Conservation (phyloP, 441 rosid species). For the Populus hybrid region DNA sequence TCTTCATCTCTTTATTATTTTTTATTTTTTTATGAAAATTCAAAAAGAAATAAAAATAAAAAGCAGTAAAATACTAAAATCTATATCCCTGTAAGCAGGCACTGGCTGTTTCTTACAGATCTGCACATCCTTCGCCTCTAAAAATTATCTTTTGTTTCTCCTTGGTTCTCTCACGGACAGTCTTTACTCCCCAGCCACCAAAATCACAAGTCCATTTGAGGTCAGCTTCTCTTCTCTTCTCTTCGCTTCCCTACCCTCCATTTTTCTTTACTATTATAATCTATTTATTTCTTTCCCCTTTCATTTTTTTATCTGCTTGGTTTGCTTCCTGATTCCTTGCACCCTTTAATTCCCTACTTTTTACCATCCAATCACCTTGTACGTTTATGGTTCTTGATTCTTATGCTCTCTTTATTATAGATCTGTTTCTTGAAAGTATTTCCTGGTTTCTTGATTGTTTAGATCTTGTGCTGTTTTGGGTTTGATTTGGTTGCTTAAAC, state of each 20-base stretch:
- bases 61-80: conserved; percentile 1
- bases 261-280: not conserved
- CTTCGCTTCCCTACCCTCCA: not conserved
- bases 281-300: not conserved
- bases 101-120: conserved; percentile 12
- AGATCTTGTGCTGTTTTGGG: not conserved
- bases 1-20: not conserved
- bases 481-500: not conserved
- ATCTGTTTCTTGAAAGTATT: not conserved
- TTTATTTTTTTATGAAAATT: not conserved
- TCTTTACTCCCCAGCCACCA: conserved; percentile 1
- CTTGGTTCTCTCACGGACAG: not conserved
- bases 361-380: not conserved
- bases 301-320: not conserved
- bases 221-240: conserved; percentile 26
- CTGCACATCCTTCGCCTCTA: conserved; percentile 29
- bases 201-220: conserved; percentile 24
- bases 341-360: not conserved
- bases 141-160: not conserved
- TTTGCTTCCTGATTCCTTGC: not conserved
- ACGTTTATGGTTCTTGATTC: not conserved
- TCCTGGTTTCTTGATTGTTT: not conserved
- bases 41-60: not conserved
- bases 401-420: not conserved
- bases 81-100: conserved; percentile 3